Conservation (phyloP, 1,284 basidiomycete genomes). For the Pterula multifida region DNA sequence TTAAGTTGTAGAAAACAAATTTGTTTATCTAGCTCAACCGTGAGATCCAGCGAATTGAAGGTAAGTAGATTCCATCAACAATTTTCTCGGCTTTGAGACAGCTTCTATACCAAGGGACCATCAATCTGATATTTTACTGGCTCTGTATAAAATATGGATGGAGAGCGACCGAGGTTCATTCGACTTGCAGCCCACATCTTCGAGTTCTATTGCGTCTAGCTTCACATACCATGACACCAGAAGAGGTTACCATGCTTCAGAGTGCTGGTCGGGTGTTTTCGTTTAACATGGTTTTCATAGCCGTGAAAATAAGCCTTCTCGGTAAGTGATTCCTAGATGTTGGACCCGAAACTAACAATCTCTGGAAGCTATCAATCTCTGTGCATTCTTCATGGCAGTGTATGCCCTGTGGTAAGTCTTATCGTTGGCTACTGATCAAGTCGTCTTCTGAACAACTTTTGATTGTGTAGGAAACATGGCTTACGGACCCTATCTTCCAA, state of each 20-base stretch:
- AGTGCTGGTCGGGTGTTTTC: background rate
- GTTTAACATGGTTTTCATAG: background rate
- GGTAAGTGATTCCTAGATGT: background rate
- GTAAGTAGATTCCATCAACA: too few relatives aligned
- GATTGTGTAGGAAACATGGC: background rate
- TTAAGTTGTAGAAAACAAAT: too few relatives aligned
- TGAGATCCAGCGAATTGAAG: too few relatives aligned
- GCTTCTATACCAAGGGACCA: too few relatives aligned
- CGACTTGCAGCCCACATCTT: too few relatives aligned
- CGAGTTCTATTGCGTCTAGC: too few relatives aligned
- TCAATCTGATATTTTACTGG: too few relatives aligned
- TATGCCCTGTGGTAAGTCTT: background rate
- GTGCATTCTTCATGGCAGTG: background rate
- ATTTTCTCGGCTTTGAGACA: too few relatives aligned
- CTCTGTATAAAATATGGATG: too few relatives aligned
- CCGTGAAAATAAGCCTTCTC: background rate
- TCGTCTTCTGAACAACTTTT: background rate
- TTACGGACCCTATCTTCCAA: background rate
- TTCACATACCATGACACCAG: background rate
- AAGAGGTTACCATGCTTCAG: background rate
- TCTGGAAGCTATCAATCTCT: background rate
- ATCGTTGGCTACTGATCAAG: background rate
- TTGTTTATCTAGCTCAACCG: too few relatives aligned
- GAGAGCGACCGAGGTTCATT: too few relatives aligned
- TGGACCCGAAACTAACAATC: background rate